phyloP scores from a whole-genome alignment of 2,329 filamentous ascomycete species.

The Spiromastix sp. region DNA sequence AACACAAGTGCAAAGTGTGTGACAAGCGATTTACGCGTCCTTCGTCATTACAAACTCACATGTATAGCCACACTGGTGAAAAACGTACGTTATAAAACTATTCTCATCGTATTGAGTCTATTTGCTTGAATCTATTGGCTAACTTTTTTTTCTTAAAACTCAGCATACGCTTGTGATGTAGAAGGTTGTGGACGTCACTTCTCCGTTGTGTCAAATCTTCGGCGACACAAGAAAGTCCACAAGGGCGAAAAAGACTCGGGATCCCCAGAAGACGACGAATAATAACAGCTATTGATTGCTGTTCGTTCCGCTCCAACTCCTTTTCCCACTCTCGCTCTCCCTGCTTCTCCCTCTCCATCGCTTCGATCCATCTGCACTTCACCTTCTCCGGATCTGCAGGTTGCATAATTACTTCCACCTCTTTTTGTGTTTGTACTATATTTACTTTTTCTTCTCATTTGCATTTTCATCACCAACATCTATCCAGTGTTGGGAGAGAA shows the following conservation, averaged over 20 bases:
- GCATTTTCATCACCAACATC: no score
- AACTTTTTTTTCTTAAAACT: conserved; percentile 9
- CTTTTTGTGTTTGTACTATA: not conserved
- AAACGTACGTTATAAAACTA: conserved; percentile 68
- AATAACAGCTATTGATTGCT: conserved; percentile 12
- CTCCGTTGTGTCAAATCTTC: conserved; percentile 91
- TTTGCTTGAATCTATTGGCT: not conserved
- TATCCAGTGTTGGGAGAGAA: no score
- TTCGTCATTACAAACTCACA: conserved; percentile 90
- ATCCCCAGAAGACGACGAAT: conserved; percentile 33
- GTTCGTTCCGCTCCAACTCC: not conserved
- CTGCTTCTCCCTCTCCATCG: conserved; percentile 2
- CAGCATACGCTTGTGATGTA: conserved; percentile 88
- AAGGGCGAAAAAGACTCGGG: conserved; percentile 47
- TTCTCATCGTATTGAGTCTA: not conserved
- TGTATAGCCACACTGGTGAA: conserved; percentile 97
- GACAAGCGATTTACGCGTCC: conserved; percentile 95
- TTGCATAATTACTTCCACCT: not conserved
- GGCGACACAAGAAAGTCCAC: conserved; percentile 93
- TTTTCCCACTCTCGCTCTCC: not conserved
- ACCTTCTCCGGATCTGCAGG: no score
- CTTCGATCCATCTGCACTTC: not conserved
- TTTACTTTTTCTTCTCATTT: not conserved
- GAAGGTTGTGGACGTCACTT: conserved; percentile 93
- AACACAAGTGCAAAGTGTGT: conserved; percentile 98